phyloP scores from a whole-genome alignment of 2,329 filamentous ascomycete genomes.

The Mariannaea sp. region DNA sequence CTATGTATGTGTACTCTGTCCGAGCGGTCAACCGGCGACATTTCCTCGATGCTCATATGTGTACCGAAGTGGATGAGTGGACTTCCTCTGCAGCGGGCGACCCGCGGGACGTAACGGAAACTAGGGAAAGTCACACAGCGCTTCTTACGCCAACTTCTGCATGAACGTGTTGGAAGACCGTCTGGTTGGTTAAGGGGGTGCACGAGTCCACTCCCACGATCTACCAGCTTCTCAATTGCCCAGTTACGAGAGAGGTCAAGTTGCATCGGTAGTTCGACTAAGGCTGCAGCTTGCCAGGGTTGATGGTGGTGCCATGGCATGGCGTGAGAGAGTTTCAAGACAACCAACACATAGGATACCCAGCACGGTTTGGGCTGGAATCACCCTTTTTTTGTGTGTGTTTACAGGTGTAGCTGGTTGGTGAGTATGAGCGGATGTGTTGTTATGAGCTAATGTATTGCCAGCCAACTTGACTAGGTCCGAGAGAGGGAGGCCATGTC shows the following conservation, averaged over 20 bases:
- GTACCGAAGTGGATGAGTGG: background rate
- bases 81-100: background rate
- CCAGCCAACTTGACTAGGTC: too few species aligned
- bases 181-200: background rate
- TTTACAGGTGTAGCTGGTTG: too few species aligned
- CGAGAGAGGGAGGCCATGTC: too few species aligned
- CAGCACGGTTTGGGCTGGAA: background rate
- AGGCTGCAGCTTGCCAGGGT: constrained; percentile 12
- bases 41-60: background rate
- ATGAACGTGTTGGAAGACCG: constrained; percentile 14
- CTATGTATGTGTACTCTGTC: constrained; percentile 1
- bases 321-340: background rate
- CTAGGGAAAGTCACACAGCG: background rate
- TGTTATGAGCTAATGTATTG: too few species aligned
- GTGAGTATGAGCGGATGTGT: too few species aligned
- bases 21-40: background rate
- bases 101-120: background rate
- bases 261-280: background rate
- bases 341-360: too few species aligned
- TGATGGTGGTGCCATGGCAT: background rate
- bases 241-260: background rate
- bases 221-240: constrained; percentile 1
- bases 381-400: too few species aligned
- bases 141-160: background rate
- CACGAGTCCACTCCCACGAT: background rate